A percentile compares a stretch with the other conserved stretches of the same genome.
Evolutionary conservation across 768 basidiomycete genomes (phyloP).

Genomic region (Ramaria sp.): DNA sequence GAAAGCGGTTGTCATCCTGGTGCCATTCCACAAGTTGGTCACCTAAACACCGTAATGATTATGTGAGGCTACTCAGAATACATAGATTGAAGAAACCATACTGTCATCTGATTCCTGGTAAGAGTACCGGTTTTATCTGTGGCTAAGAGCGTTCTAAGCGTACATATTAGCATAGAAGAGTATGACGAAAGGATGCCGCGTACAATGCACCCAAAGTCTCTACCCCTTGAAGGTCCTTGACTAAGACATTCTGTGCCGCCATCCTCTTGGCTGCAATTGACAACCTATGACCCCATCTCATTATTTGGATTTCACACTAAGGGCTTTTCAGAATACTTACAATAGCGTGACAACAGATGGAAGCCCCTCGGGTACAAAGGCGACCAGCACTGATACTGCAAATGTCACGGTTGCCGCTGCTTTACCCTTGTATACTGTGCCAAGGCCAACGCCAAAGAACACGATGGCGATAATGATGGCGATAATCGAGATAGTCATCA

Average conservation of each 20-base stretch:
- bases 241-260: slow-evolving; percentile 61
- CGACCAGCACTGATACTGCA: slow-evolving; percentile 48
- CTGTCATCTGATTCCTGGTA: slow-evolving; percentile 66
- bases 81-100: neutral
- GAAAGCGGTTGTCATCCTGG: slow-evolving; percentile 53
- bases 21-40: slow-evolving; percentile 56
- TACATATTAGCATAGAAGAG: slow-evolving; percentile 15
- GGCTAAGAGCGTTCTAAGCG: slow-evolving; percentile 38
- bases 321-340: slow-evolving; percentile 12
- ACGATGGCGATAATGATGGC: slow-evolving; percentile 51
- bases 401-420: slow-evolving; percentile 51
- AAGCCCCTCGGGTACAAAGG: slow-evolving; percentile 51
- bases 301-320: neutral
- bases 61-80: too few species aligned
- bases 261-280: slow-evolving; percentile 64
- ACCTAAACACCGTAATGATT: slow-evolving; percentile 25
- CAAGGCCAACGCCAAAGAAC: slow-evolving; percentile 56
- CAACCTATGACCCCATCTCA: slow-evolving; percentile 19
- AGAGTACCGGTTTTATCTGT: slow-evolving; percentile 67
- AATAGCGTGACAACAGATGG: slow-evolving; percentile 59
- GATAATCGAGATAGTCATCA: slow-evolving; percentile 48
- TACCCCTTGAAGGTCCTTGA: slow-evolving; percentile 63
- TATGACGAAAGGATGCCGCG: slow-evolving; percentile 19
- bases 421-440: slow-evolving; percentile 54
- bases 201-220: slow-evolving; percentile 45